phyloP scores from a whole-genome alignment of 148 eudicot species.

The Rhododendron vialii region DNA sequence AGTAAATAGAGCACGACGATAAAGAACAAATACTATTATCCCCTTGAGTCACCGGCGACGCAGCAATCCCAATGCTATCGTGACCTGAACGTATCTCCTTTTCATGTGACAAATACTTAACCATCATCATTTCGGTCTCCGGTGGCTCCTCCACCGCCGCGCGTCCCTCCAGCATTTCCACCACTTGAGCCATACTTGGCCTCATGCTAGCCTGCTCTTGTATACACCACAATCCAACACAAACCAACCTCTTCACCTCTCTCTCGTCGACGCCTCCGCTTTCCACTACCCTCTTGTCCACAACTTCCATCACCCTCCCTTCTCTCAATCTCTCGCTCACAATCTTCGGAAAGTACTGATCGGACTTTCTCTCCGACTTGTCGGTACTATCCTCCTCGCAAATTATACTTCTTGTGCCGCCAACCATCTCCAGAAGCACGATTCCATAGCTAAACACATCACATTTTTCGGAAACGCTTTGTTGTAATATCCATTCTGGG shows the following conservation, averaged over 20 bases:
- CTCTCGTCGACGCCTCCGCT: constrained; percentile 40
- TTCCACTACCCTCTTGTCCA: constrained; percentile 51
- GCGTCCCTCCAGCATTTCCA: constrained; percentile 74
- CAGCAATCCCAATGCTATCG: constrained; percentile 25
- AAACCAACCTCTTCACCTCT: constrained; percentile 49
- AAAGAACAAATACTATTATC: constrained; percentile 11
- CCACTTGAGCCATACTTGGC: constrained; percentile 81
- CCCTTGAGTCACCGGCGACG: constrained; percentile 16
- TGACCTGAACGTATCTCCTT: constrained; percentile 16
- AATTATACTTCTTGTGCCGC: constrained; percentile 50
- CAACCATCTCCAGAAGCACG: constrained; percentile 78
- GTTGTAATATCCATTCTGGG: constrained; percentile 83
- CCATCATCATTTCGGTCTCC: constrained; percentile 53
- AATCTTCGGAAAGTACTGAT: constrained; percentile 57
- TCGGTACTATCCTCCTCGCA: constrained; percentile 20
- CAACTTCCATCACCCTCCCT: constrained; percentile 60
- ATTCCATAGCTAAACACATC: constrained; percentile 81
- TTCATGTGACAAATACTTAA: constrained; percentile 40
- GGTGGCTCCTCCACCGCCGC: constrained; percentile 57
- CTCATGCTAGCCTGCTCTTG: constrained; percentile 65
- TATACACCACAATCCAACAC: constrained; percentile 75
- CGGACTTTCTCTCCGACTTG: constrained; percentile 27
- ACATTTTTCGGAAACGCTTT: constrained; percentile 64
- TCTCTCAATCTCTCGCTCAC: constrained; percentile 50
- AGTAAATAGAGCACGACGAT: not conserved